Conservation (phyloP, 495 filamentous ascomycete genomes). For the Aspergillus funiculosus region DNA sequence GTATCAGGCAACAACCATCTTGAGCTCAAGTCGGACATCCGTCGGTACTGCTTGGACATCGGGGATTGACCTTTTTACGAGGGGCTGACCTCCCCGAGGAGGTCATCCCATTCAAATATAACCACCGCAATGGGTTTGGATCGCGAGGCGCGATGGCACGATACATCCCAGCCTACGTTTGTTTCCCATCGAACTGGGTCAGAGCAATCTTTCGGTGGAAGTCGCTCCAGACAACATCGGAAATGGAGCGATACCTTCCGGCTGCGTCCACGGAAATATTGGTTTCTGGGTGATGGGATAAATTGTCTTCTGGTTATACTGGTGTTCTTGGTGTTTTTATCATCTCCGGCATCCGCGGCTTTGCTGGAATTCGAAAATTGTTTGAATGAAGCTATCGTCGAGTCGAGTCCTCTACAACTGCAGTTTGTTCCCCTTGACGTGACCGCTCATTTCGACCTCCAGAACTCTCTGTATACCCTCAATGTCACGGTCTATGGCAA, state of each 20-base stretch:
- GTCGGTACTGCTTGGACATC: constrained; percentile 25
- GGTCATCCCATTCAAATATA: constrained; percentile 37
- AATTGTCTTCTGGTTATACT: constrained; percentile 19
- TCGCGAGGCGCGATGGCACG: constrained; percentile 24
- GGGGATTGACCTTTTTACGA: constrained; percentile 38
- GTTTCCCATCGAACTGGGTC: constrained; percentile 11
- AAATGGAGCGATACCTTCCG: constrained; percentile 25
- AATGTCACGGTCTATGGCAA: constrained; percentile 85
- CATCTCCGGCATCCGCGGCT: constrained; percentile 43
- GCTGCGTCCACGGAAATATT: constrained; percentile 16
- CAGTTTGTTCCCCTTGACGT: constrained; percentile 76
- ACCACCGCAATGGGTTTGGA: constrained; percentile 30
- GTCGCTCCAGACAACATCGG: constrained; percentile 12
- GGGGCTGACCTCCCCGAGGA: constrained; percentile 46
- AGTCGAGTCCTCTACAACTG: constrained; percentile 49
- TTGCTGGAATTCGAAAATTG: constrained; percentile 81
- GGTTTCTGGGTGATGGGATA: constrained; percentile 12
- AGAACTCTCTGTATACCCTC: constrained; percentile 57
- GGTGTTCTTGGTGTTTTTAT: constrained; percentile 20
- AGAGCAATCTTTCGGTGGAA: constrained; percentile 9
- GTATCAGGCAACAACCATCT: constrained; percentile 16
- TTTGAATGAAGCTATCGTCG: constrained; percentile 53
- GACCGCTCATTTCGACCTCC: constrained; percentile 64
- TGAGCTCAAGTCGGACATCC: neutral
- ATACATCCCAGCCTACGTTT: constrained; percentile 7